Base-by-base conservation (phyloP, 306 rosid genomes). In the Prinsepia uniflora region DNA sequence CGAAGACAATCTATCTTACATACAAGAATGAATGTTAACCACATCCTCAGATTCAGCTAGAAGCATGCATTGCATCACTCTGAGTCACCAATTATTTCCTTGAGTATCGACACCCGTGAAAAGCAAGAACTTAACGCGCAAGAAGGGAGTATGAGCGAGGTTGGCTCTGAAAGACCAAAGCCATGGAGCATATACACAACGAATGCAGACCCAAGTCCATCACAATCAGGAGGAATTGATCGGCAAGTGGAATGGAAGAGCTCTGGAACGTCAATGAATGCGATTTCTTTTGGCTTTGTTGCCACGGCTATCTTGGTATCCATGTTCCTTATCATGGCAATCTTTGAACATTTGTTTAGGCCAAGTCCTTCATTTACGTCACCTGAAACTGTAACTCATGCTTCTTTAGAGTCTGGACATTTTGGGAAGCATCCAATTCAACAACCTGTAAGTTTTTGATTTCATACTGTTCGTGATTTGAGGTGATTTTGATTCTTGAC, bases 321-420 rank as follows among this genome's bases (percentile, higher is more conserved):
- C 24, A 92, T 92, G 96, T 92, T 92, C 79, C 88, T 92, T 40
- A 84, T 92, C 78, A 92, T 92, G 96, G 98, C 98, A 75, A 88
- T 92, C 36, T 90, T 92, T 73, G 98, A 92, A 76, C 98, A 90
- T 75, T 73, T 92, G 59, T 90, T 92, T 58, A 86, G 84, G 81
- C 98, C 96, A 10, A 85, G 69, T n/a, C 79, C 88, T 57, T 70
- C 88, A n/a, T 86, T 68, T 70, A 83, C 96, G 46, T 74, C 90
- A 2, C 81, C 88, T 22, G 80, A 74, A 77, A 80, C 83, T 53
- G 61, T 78, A 48, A 14, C 76, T 71, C 64, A 72, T 63, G 65
- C 60, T 72, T 83, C 90, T 58, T 81, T 75, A 24, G 86, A 79
- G 44, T 71, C 88, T 5, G 69, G 74, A 71, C 58, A 83, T 39